Conservation (phyloP, 371 early-diverging fungal genomes). For the Encephalitozoon romaleae region DNA sequence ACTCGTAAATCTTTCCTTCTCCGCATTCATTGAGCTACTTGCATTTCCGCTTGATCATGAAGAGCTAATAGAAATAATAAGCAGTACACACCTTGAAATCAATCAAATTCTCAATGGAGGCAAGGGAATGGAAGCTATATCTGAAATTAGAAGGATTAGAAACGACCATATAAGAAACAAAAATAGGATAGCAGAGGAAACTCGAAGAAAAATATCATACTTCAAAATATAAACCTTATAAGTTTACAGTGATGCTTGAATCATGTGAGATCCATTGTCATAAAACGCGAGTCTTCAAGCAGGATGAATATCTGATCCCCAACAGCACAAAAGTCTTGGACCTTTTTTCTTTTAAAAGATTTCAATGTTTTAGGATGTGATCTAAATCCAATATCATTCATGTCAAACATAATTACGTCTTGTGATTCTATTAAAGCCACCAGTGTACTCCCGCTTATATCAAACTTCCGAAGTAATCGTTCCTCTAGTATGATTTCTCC, state of each 20-base stretch:
- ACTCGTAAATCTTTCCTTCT: neutral
- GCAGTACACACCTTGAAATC: neutral
- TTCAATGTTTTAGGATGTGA: neutral
- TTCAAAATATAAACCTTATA: neutral
- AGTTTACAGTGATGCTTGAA: neutral
- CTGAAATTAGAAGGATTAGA: neutral
- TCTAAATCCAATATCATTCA: neutral
- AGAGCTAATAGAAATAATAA: neutral
- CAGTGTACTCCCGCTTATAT: neutral
- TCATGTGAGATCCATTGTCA: neutral
- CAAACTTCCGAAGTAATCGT: neutral
- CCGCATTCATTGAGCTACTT: neutral
- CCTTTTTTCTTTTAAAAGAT: neutral
- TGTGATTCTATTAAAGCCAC: neutral
- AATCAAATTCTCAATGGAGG: slow-evolving; percentile 2
- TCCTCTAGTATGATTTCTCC: neutral
- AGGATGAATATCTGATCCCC: neutral
- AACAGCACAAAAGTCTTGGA: neutral
- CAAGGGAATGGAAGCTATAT: neutral
- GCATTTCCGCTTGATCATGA: neutral
- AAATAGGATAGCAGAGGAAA: neutral
- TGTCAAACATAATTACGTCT: neutral
- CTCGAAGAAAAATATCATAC: neutral
- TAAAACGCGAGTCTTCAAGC: neutral
- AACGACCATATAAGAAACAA: neutral